phyloP scores from a whole-genome alignment of 31 red algal genomes.

The Odonthalia washingtoniensis region DNA sequence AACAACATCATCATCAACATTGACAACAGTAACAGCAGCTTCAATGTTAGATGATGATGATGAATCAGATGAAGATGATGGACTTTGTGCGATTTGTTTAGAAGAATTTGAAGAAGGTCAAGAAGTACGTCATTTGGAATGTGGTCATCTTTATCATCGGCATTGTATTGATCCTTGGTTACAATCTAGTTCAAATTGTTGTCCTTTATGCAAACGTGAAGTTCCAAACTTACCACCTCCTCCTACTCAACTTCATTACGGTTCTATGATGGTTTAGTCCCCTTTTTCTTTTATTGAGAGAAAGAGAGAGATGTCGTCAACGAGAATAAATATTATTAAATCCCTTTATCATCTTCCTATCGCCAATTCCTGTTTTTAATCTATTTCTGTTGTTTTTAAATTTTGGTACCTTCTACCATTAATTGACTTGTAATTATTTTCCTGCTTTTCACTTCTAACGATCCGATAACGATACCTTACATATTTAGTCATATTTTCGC shows the following conservation, averaged over 20 bases:
- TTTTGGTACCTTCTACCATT: too few relatives aligned
- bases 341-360: too few relatives aligned
- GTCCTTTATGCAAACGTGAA: conserved; percentile 91
- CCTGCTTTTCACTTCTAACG: too few relatives aligned
- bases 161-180: conserved; percentile 95
- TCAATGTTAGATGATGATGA: conserved; percentile 23
- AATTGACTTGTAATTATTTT: too few relatives aligned
- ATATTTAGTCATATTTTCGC: too few relatives aligned
- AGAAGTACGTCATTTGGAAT: conserved; percentile 76
- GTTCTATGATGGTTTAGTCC: conserved; percentile 57
- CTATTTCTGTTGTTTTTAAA: too few relatives aligned
- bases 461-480: too few relatives aligned
- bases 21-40: conserved; percentile 20
- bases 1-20: too few relatives aligned
- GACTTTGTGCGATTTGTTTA: conserved; percentile 79
- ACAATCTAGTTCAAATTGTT: conserved; percentile 73
- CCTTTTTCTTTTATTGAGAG: too few relatives aligned
- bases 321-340: too few relatives aligned
- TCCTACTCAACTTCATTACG: conserved; percentile 71
- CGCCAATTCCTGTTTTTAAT: too few relatives aligned
- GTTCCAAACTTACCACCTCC: conserved; percentile 81
- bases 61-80: conserved; percentile 64
- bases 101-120: conserved; percentile 85
- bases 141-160: conserved; percentile 83
- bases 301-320: too few relatives aligned